Conservation (phyloP, 768 basidiomycete species). For the Kwoniella sp. region DNA sequence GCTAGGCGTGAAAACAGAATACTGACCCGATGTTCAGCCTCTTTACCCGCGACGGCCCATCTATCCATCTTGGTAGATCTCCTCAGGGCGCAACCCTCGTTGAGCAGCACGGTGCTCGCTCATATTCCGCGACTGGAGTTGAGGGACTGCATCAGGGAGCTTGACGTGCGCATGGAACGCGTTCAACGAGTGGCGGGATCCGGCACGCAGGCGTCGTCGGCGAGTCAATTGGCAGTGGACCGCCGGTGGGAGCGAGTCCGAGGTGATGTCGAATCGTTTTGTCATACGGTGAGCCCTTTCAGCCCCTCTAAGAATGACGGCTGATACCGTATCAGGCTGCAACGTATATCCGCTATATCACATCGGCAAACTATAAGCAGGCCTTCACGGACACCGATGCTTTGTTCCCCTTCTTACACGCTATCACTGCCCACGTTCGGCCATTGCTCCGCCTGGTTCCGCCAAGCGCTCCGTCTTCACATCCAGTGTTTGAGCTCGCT, state of each 20-base stretch:
- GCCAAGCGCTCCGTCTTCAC: constrained; percentile 9
- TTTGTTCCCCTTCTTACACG: constrained; percentile 23
- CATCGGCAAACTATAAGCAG: not conserved
- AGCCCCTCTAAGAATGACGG: not conserved
- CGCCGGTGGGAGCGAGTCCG: constrained; percentile 14
- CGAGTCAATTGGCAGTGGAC: not conserved
- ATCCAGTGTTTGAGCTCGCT: constrained; percentile 24
- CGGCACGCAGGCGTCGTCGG: not conserved
- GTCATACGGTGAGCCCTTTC: constrained; percentile 20
- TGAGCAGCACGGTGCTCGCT: constrained; percentile 18
- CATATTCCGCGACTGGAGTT: constrained; percentile 34
- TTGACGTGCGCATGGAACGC: constrained; percentile 11
- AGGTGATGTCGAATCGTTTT: constrained; percentile 20
- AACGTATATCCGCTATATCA: constrained; percentile 35
- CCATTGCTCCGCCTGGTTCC: constrained; percentile 21
- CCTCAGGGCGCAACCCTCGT: constrained; percentile 23
- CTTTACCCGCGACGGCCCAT: constrained; percentile 35
- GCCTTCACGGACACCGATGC: constrained; percentile 9
- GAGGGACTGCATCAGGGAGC: constrained; percentile 20
- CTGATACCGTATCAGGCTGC: constrained; percentile 22
- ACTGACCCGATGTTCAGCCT: constrained; percentile 11
- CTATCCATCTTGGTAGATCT: constrained; percentile 34
- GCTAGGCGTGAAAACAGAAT: no score
- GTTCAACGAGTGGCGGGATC: constrained; percentile 12
- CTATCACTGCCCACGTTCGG: constrained; percentile 18